Evolutionary conservation across 2,329 filamentous ascomycete genomes (phyloP).

Genomic region (Fusarium domesticum): DNA sequence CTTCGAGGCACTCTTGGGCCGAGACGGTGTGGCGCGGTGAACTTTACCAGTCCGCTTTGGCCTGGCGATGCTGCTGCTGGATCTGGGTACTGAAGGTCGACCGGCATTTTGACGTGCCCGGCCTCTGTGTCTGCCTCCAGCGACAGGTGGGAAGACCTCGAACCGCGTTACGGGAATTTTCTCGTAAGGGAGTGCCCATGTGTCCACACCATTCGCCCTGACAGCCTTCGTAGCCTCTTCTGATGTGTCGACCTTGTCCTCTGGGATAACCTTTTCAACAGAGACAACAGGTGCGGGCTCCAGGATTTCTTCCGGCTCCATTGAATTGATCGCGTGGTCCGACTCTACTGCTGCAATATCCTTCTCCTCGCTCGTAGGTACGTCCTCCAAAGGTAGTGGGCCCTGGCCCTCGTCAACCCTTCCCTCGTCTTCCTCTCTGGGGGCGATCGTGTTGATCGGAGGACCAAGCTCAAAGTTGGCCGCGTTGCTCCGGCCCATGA

Average conservation of each 20-base stretch:
- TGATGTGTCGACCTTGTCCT: slow-evolving; percentile 34
- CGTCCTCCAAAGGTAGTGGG: slow-evolving; percentile 16
- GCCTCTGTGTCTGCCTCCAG: slow-evolving; percentile 46
- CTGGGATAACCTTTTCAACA: slow-evolving; percentile 28
- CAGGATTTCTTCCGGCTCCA: slow-evolving; percentile 22
- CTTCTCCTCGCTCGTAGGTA: slow-evolving; percentile 19
- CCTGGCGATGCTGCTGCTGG: slow-evolving; percentile 35
- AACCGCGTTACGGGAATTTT: slow-evolving; percentile 69
- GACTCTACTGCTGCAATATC: slow-evolving; percentile 6
- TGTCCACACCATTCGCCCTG: slow-evolving; percentile 27
- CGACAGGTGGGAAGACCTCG: slow-evolving; percentile 71
- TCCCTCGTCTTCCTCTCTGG: slow-evolving; percentile 69
- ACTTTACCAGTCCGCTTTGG: slow-evolving; percentile 38
- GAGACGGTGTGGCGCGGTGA: slow-evolving; percentile 34
- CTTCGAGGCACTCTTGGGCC: slow-evolving; percentile 35
- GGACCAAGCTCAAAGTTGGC: slow-evolving; percentile 81
- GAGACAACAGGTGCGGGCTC: slow-evolving; percentile 30
- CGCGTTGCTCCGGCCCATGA: slow-evolving; percentile 85
- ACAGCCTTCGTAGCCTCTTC: slow-evolving; percentile 25
- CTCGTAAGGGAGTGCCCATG: slow-evolving; percentile 49
- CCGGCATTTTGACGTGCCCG: slow-evolving; percentile 43
- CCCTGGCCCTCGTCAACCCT: slow-evolving; percentile 36
- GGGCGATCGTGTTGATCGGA: slow-evolving; percentile 80
- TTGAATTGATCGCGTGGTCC: slow-evolving; percentile 8
- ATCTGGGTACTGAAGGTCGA: slow-evolving; percentile 38